Percentiles rank a stretch among this genome's conserved stretches.
These are phyloP conservation scores for Pisolithus orientalis DNA, from an alignment of 768 basidiomycete species.

Conservation along the genomic window DNA sequence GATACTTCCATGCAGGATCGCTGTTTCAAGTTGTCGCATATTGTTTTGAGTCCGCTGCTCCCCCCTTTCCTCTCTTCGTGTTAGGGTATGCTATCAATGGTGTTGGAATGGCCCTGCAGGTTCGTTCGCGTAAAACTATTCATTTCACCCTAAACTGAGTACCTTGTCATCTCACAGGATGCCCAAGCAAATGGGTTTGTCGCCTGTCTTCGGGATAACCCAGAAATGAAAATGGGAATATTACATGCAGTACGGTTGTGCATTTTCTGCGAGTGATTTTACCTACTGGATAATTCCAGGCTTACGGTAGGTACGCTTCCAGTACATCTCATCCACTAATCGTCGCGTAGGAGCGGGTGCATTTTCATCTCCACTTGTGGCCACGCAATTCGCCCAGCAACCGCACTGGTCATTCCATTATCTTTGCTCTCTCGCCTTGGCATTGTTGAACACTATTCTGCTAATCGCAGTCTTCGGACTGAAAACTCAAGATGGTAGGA, in stretches of 20 bases:
- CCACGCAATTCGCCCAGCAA: constrained; percentile 73
- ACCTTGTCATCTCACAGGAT: constrained; percentile 24
- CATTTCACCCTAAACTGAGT: neutral
- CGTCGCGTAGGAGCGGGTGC: constrained; percentile 55
- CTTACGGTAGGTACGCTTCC: constrained; percentile 26
- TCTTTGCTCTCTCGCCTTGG: constrained; percentile 62
- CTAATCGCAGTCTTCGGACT: constrained; percentile 59
- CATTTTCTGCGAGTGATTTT: constrained; percentile 14
- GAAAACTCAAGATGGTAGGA: constrained; percentile 60
- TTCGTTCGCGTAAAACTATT: constrained; percentile 13
- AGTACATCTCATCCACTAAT: neutral
- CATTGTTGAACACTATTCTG: constrained; percentile 46
- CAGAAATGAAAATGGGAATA: constrained; percentile 35
- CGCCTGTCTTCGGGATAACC: constrained; percentile 33
- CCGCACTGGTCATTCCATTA: constrained; percentile 75
- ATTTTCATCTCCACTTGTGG: constrained; percentile 61
- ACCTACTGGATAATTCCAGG: constrained; percentile 5
- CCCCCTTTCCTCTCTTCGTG: constrained; percentile 41
- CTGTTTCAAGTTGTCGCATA: constrained; percentile 26
- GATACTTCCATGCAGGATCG: constrained; percentile 13
- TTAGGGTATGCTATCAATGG: constrained; percentile 38
- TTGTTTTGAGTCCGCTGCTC: constrained; percentile 33
- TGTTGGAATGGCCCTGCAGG: constrained; percentile 41
- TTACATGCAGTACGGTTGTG: constrained; percentile 33
- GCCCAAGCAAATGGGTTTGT: constrained; percentile 44